phyloP scores from a whole-genome alignment of 2,329 filamentous ascomycete species.

The Eutypella sp. region DNA sequence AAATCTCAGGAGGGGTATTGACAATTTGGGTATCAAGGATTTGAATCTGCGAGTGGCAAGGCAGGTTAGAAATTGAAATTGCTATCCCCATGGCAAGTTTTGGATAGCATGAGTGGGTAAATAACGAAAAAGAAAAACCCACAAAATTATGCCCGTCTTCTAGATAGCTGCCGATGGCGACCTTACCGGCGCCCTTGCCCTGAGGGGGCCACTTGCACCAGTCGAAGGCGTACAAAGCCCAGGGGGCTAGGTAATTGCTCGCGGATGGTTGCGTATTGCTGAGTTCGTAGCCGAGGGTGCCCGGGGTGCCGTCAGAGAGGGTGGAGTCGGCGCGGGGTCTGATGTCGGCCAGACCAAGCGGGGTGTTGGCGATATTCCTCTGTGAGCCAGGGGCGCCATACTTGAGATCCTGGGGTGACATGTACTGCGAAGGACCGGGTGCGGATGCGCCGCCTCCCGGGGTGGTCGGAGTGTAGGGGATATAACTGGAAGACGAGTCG shows the following conservation, averaged over 20 bases:
- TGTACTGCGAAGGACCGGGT: slow-evolving; percentile 56
- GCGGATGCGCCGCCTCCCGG: slow-evolving; percentile 49
- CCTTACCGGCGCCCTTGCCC: slow-evolving; percentile 76
- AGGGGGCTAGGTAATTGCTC: slow-evolving; percentile 90
- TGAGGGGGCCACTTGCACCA: slow-evolving; percentile 98
- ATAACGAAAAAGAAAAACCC: slow-evolving; percentile 34
- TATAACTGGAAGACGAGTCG: slow-evolving; percentile 50
- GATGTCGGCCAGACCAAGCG: slow-evolving; percentile 87
- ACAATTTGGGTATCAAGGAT: slow-evolving; percentile 84
- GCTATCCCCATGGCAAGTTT: too few relatives aligned
- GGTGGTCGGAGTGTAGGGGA: slow-evolving; percentile 58
- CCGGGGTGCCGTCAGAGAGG: slow-evolving; percentile 66
- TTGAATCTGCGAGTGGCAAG: slow-evolving; percentile 67
- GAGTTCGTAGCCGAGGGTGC: slow-evolving; percentile 59
- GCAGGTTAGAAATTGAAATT: not conserved
- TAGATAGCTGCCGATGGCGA: slow-evolving; percentile 91
- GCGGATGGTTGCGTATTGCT: slow-evolving; percentile 64
- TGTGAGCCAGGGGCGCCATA: slow-evolving; percentile 53
- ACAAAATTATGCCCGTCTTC: slow-evolving; percentile 99
- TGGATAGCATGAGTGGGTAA: too few relatives aligned
- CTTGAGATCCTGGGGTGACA: slow-evolving; percentile 51
- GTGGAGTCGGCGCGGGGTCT: slow-evolving; percentile 78
- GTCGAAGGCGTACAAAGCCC: slow-evolving; percentile 94
- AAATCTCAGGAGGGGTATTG: slow-evolving; percentile 64
- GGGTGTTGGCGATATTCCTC: slow-evolving; percentile 72